phyloP scores from a whole-genome alignment of 2,329 filamentous ascomycete genomes.

The Fusarium chaquense region DNA sequence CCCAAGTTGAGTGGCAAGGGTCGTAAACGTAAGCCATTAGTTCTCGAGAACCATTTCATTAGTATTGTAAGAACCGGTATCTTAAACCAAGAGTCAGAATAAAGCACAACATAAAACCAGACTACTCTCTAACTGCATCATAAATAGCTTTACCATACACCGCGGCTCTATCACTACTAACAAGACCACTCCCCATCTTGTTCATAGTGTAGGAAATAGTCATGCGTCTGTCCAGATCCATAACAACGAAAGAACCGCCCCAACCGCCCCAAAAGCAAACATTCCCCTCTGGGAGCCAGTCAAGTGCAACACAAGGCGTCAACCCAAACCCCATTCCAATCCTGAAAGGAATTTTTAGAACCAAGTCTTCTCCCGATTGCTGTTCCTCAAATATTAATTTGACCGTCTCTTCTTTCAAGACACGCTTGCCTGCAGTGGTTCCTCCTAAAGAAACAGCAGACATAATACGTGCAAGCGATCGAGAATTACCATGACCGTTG shows the following conservation, averaged over 20 bases:
- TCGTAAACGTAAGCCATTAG: too few species aligned
- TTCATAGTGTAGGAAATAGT: conserved; percentile 21
- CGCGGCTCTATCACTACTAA: conserved; percentile 5
- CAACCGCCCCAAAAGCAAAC: conserved; percentile 1
- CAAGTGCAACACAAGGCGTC: not conserved
- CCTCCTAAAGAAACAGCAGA: not conserved
- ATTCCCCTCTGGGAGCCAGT: not conserved
- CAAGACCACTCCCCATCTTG: conserved; percentile 4
- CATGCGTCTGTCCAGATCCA: conserved; percentile 13
- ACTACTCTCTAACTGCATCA: not conserved
- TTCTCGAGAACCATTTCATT: too few species aligned
- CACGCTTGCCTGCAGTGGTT: not conserved
- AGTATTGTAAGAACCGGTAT: not conserved
- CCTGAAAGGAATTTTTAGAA: not conserved
- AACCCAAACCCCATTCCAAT: not conserved
- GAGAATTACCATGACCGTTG: conserved; percentile 4
- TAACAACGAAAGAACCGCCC: not conserved
- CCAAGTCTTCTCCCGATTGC: not conserved
- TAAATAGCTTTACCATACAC: conserved; percentile 1
- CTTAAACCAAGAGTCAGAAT: fast-evolving
- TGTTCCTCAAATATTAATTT: conserved; percentile 8
- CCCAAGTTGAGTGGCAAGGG: too few species aligned
- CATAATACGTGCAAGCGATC: not conserved
- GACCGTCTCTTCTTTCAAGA: not conserved
- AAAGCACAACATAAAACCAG: not conserved